A percentile compares a stretch with the other conserved stretches of the same genome.
These are phyloP conservation scores for Candida tunisiensis DNA, from an alignment of 1,139 yeast species.

Conservation along the genomic window DNA sequence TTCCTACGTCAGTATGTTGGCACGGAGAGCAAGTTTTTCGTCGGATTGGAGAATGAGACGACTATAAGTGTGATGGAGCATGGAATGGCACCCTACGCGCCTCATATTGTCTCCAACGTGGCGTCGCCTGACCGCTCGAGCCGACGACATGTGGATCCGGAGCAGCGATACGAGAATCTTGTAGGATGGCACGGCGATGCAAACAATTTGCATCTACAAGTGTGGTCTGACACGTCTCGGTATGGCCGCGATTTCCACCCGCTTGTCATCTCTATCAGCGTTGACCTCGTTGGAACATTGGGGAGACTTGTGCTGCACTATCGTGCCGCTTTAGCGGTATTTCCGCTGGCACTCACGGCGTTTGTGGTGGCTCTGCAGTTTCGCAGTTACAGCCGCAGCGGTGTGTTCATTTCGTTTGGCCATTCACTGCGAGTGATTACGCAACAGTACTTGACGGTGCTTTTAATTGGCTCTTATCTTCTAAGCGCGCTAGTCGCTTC, in stretches of 20 bases:
- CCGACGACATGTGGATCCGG: no score
- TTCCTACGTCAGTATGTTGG: no score
- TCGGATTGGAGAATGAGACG: no score
- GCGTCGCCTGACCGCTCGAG: no score
- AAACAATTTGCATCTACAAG: constrained; percentile 19
- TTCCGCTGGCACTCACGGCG: constrained; percentile 16
- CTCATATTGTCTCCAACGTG: no score
- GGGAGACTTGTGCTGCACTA: constrained; percentile 20
- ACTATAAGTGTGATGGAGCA: no score
- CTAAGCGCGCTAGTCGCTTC: constrained; percentile 23
- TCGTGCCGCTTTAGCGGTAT: constrained; percentile 15
- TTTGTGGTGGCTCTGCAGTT: constrained; percentile 13
- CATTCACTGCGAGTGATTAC: constrained; percentile 26
- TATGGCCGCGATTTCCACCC: constrained; percentile 2
- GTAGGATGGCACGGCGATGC: no score
- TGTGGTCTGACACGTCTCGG: constrained; percentile 17
- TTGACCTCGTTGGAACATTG: constrained; percentile 20
- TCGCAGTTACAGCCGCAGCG: constrained; percentile 10
- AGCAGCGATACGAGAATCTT: no score
- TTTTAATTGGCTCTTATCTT: constrained; percentile 14
- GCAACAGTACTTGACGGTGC: constrained; percentile 11
- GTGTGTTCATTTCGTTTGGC: constrained; percentile 34
- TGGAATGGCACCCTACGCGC: no score
- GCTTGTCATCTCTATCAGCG: constrained; percentile 12
- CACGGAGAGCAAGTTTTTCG: no score